Evolutionary conservation across 805 yeast species (phyloP).

Genomic region (Yamadazyma scolyti): DNA sequence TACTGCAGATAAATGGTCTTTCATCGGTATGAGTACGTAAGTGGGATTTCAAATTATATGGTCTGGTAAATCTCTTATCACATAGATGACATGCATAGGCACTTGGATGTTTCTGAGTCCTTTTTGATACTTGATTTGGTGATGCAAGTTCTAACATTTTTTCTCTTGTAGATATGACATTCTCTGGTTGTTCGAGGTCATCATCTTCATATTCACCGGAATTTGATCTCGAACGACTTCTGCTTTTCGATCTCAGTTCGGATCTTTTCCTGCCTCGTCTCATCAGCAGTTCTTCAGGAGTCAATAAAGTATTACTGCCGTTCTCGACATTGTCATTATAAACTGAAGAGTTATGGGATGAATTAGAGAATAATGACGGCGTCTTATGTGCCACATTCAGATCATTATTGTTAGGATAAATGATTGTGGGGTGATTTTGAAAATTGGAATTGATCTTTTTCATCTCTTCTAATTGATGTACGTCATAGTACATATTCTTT

Average conservation of each 20-base stretch:
- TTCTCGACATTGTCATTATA: conserved; percentile 1
- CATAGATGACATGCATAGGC: conserved; percentile 78
- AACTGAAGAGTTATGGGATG: conserved; percentile 23
- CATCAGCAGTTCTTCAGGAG: conserved; percentile 39
- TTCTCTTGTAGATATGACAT: conserved; percentile 39
- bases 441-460: conserved; percentile 7
- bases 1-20: conserved; percentile 67
- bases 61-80: conserved; percentile 84
- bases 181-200: conserved; percentile 8
- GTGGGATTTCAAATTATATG: conserved; percentile 90
- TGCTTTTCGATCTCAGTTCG: conserved; percentile 22
- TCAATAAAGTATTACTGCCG: conserved; percentile 9
- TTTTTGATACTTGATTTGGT: conserved; percentile 48
- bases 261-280: conserved; percentile 38
- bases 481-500: conserved; percentile 5
- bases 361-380: conserved; percentile 55
- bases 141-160: conserved; percentile 65
- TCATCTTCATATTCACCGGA: conserved; percentile 16
- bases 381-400: conserved; percentile 22
- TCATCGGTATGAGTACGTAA: conserved; percentile 87
- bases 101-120: conserved; percentile 70
- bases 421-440: conserved; percentile 12
- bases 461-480: conserved; percentile 13
- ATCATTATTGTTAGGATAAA: conserved; percentile 10
- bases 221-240: conserved; percentile 7